A percentile compares a stretch with the other conserved stretches of the same genome.
Conservation (phyloP, 2,329 filamentous ascomycete species). For the Aureobasidium sp. region DNA sequence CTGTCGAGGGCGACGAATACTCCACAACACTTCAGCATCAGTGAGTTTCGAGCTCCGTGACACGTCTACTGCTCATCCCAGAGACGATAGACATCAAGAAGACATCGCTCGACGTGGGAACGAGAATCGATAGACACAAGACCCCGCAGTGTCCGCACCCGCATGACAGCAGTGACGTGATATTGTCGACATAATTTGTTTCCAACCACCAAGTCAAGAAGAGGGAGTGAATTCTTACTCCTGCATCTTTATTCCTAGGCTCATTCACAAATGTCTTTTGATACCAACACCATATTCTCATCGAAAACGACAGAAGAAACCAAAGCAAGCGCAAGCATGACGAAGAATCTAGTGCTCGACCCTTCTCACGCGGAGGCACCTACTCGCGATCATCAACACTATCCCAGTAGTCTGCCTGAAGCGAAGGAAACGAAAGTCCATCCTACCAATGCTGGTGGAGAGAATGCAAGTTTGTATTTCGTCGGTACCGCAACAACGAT, state of each 20-base stretch:
- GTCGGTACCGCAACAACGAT: slow-evolving; percentile 65
- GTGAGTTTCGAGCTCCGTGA: not conserved
- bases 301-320: not conserved
- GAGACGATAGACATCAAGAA: not conserved
- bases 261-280: slow-evolving; percentile 8
- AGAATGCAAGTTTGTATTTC: slow-evolving; percentile 57
- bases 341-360: slow-evolving; percentile 49
- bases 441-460: slow-evolving; percentile 40
- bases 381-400: slow-evolving; percentile 38
- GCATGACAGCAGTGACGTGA: slow-evolving; percentile 16
- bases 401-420: slow-evolving; percentile 40
- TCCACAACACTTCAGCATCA: not conserved
- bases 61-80: not conserved
- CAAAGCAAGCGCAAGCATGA: slow-evolving; percentile 1
- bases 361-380: slow-evolving; percentile 41
- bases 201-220: not conserved
- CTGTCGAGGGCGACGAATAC: not conserved
- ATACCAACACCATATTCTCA: slow-evolving; percentile 1
- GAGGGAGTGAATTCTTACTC: not conserved
- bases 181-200: slow-evolving; percentile 9
- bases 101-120: not conserved
- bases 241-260: too few species aligned
- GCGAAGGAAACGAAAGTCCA: slow-evolving; percentile 52
- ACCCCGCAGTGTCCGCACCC: slow-evolving; percentile 2
- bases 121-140: not conserved